Evolutionary conservation across 2,329 filamentous ascomycete species (phyloP).

Genomic region (Lecanicillium sp.): DNA sequence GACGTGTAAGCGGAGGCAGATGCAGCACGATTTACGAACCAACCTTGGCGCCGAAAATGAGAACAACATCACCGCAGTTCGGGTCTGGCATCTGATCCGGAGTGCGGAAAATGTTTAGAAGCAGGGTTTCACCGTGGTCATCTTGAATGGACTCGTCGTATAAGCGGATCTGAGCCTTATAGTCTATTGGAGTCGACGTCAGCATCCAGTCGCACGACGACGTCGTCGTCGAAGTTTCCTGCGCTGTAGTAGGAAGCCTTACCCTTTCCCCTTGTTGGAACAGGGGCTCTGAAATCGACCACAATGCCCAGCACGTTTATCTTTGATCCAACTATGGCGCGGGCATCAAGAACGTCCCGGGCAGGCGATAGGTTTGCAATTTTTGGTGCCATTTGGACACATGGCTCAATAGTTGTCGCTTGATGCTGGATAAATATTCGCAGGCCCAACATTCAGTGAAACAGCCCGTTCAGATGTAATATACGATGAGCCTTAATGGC

Average conservation of each 20-base stretch:
- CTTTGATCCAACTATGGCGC: constrained; percentile 17
- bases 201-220: too few relatives aligned
- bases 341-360: constrained; percentile 35
- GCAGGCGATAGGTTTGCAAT: constrained; percentile 16
- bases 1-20: neutral
- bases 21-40: constrained; percentile 1
- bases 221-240: too few relatives aligned
- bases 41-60: constrained; percentile 49
- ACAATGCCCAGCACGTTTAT: constrained; percentile 65
- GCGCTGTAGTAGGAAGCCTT: too few relatives aligned
- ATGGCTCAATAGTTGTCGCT: too few relatives aligned
- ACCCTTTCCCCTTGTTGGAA: constrained; percentile 44
- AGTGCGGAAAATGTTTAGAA: constrained; percentile 54
- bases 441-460: too few relatives aligned
- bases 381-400: constrained; percentile 1
- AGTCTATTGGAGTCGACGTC: too few relatives aligned
- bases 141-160: constrained; percentile 50
- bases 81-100: constrained; percentile 39
- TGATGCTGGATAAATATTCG: too few relatives aligned
- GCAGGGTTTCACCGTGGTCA: constrained; percentile 25
- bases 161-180: constrained; percentile 52
- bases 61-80: constrained; percentile 29
- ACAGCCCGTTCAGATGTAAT: too few relatives aligned
- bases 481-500: too few relatives aligned
- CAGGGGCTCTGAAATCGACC: constrained; percentile 52